Percentiles rank a stretch among this genome's conserved stretches.
phyloP scores from a whole-genome alignment of 2,329 filamentous ascomycete genomes.

The Phoma herbarum region DNA sequence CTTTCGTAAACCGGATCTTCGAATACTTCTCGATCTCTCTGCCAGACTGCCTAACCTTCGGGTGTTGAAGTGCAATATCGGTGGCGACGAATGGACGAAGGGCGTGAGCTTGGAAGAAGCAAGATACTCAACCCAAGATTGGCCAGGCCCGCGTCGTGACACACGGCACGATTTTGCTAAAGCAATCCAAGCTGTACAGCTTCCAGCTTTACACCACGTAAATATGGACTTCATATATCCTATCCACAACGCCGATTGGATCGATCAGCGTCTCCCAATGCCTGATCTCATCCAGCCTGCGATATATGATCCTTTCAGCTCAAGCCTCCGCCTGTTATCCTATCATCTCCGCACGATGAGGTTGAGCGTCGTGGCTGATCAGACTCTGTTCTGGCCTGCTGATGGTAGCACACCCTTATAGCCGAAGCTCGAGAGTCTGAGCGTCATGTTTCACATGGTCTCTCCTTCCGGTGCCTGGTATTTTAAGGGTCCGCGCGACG shows the following conservation, averaged over 20 bases:
- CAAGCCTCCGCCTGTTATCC: slow-evolving; percentile 27
- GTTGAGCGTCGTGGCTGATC: slow-evolving; percentile 24
- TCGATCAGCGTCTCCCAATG: slow-evolving; percentile 14
- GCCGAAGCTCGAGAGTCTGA: slow-evolving; percentile 10
- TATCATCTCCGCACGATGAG: slow-evolving; percentile 26
- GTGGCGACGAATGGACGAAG: no score
- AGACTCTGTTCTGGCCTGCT: slow-evolving; percentile 30
- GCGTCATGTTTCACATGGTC: slow-evolving; percentile 25
- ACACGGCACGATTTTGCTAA: slow-evolving; percentile 33
- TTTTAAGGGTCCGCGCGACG: slow-evolving; percentile 28
- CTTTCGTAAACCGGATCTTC: no score
- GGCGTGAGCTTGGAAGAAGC: no score
- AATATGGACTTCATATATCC: slow-evolving; percentile 20
- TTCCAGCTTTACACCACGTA: slow-evolving; percentile 23
- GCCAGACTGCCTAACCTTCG: no score
- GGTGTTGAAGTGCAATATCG: no score
- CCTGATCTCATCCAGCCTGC: slow-evolving; percentile 30
- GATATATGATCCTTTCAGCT: no score
- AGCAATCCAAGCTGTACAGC: slow-evolving; percentile 13
- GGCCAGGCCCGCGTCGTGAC: no score
- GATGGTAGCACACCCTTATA: slow-evolving; percentile 16
- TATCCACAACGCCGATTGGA: not conserved
- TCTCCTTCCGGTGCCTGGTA: slow-evolving; percentile 32
- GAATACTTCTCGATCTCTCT: no score
- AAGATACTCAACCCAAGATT: no score